Base-by-base conservation (phyloP, 75 land plant species). In the Ceratopteris richardii region DNA sequence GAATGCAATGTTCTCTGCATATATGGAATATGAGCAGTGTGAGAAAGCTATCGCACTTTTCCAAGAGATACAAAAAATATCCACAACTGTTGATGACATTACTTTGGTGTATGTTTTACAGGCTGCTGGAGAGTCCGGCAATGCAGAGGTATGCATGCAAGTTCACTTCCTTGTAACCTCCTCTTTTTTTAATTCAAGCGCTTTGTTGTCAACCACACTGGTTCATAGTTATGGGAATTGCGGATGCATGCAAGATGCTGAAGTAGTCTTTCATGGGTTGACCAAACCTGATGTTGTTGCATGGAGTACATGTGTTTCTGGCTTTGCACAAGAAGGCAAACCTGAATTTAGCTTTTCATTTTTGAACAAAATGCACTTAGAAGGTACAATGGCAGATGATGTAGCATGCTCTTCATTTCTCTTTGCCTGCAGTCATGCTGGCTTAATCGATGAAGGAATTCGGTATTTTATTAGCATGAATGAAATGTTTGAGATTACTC, bases 351-450 rank as follows among this genome's bases (percentile, higher is more conserved):
- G 50, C 14, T 18, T 46, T 21, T 17, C 3, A 14, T n/a, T 46
- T 46, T 80, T 73, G 43, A 62, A 70, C 4, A 44, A 64, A 51
- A 75, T 80, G 82, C 54, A 71, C 31, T 22, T 37, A 25, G 26
- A 33, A n/a, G 54, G 67, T 27, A 24, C 76, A 24, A 60, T 52
- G 28, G 65, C 79, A 12, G 75, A 80, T 56, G 60, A 46, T 20
- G 31, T 71, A 5, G 54, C 82, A 19, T 71, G 70, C 43, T 58
- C 70, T 2, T 58, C 64, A 13, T 44, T 80, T 17, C 64, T 80
- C 2, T 64, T 44, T 11, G 56, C 79, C 51, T 78, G 77, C 44
- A 36, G 68, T 23, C 72, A 65, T 21, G 16, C 57, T 9, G 67
- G 59, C 23, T 47, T 56, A 17, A 44, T 60, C 6, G 54, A 39